phyloP scores from a whole-genome alignment of 2,329 filamentous ascomycete genomes.

The Calycina herbarum region DNA sequence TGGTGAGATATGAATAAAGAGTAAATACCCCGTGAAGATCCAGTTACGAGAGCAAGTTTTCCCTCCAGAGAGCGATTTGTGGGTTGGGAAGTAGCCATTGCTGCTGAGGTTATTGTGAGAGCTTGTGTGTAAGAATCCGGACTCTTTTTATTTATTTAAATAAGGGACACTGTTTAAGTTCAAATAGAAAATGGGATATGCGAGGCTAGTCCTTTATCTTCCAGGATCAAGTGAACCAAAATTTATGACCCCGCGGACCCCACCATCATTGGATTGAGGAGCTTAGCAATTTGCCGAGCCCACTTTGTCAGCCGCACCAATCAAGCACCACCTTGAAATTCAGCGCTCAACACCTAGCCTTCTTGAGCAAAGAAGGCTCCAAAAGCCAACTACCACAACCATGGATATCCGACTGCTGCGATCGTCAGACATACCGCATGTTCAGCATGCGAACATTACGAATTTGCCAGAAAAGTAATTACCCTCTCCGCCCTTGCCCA shows the following conservation, averaged over 20 bases:
- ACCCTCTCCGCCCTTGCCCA: neutral
- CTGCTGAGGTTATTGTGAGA: neutral
- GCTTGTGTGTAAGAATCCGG: neutral
- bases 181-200: neutral
- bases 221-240: neutral
- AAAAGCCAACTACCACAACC: constrained; percentile 35
- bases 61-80: constrained; percentile 55
- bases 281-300: neutral
- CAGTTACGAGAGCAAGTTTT: constrained; percentile 77
- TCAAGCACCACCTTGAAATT: constrained; percentile 7
- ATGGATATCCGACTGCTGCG: constrained; percentile 93
- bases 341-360: constrained; percentile 5
- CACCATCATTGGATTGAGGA: constrained; percentile 4
- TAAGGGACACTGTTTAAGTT: neutral
- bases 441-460: constrained; percentile 98
- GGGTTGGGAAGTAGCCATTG: neutral
- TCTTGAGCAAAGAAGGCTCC: constrained; percentile 10
- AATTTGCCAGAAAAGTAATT: constrained; percentile 86
- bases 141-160: neutral
- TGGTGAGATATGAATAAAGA: neutral
- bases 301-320: constrained; percentile 18
- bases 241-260: constrained; percentile 5
- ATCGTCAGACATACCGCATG: constrained; percentile 80
- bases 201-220: neutral
- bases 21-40: constrained; percentile 68